These are phyloP conservation scores for Endocalyx cinctus DNA, from an alignment of 2,329 filamentous ascomycete genomes.

Conservation along the genomic window DNA sequence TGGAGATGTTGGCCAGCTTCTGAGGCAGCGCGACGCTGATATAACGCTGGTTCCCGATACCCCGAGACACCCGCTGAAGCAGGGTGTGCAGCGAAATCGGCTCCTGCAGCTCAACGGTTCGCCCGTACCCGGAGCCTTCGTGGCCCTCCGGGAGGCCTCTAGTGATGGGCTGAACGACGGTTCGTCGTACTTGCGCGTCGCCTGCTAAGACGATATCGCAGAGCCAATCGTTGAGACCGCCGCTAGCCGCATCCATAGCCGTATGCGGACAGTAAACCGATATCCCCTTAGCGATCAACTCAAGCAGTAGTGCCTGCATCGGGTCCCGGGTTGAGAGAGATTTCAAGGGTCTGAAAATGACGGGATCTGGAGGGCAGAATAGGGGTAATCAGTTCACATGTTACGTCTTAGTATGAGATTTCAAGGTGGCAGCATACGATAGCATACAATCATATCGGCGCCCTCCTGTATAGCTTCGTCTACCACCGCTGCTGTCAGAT, in stretches of 20 bases:
- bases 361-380: conserved; percentile 61
- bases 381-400: too few relatives aligned
- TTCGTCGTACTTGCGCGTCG: conserved; percentile 28
- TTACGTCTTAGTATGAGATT: too few relatives aligned
- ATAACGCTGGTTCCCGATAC: conserved; percentile 60
- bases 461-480: conserved; percentile 79
- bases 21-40: conserved; percentile 44
- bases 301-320: conserved; percentile 80
- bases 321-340: conserved; percentile 77
- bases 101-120: conserved; percentile 37
- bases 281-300: conserved; percentile 78
- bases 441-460: conserved; percentile 79
- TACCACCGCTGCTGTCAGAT: conserved; percentile 83
- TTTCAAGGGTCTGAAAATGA: conserved; percentile 93
- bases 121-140: conserved; percentile 49
- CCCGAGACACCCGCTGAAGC: conserved; percentile 54
- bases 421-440: conserved; percentile 71
- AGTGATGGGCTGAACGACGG: conserved; percentile 41
- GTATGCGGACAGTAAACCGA: conserved; percentile 97
- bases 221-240: conserved; percentile 91
- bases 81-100: conserved; percentile 38
- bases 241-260: conserved; percentile 79
- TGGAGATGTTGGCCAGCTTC: conserved; percentile 43
- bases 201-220: conserved; percentile 72
- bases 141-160: conserved; percentile 37